phyloP scores from a whole-genome alignment of 805 yeast species.

The Hanseniaspora mollemarum region DNA sequence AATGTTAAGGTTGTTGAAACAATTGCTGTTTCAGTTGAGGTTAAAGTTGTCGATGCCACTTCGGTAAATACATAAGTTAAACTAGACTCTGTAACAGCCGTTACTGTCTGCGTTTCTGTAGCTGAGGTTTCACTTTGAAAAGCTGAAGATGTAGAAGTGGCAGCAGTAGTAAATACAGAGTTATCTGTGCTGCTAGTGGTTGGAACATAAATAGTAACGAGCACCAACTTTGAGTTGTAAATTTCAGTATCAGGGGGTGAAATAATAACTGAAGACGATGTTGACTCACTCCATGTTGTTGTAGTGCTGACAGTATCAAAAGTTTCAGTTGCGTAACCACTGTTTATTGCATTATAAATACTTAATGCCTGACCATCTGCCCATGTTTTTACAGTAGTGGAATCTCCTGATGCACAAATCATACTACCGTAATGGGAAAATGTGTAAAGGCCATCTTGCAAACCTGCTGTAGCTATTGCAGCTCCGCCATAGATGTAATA shows the following conservation, averaged over 20 bases:
- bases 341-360: slow-evolving; percentile 15
- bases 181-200: background rate
- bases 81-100: too few species aligned
- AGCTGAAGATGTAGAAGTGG: too few species aligned
- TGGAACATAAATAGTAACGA: slow-evolving; percentile 13
- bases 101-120: too few species aligned
- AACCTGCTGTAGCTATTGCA: slow-evolving; percentile 19
- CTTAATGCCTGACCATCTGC: slow-evolving; percentile 20
- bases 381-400: slow-evolving; percentile 18
- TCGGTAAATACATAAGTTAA: too few species aligned
- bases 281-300: slow-evolving; percentile 9
- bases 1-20: too few species aligned
- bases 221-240: slow-evolving; percentile 5
- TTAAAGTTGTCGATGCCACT: too few species aligned
- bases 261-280: slow-evolving; percentile 8
- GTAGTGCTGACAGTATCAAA: slow-evolving; percentile 16
- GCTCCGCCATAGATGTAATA: slow-evolving; percentile 19
- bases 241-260: slow-evolving; percentile 10
- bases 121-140: too few species aligned
- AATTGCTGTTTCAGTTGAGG: too few species aligned
- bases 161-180: slow-evolving; percentile 20
- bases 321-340: slow-evolving; percentile 11
- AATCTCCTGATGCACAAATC: slow-evolving; percentile 17
- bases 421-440: slow-evolving; percentile 21
- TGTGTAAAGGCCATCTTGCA: slow-evolving; percentile 18